Conservation (phyloP, 2,329 filamentous ascomycete species). For the Aspergillaceae sp. region DNA sequence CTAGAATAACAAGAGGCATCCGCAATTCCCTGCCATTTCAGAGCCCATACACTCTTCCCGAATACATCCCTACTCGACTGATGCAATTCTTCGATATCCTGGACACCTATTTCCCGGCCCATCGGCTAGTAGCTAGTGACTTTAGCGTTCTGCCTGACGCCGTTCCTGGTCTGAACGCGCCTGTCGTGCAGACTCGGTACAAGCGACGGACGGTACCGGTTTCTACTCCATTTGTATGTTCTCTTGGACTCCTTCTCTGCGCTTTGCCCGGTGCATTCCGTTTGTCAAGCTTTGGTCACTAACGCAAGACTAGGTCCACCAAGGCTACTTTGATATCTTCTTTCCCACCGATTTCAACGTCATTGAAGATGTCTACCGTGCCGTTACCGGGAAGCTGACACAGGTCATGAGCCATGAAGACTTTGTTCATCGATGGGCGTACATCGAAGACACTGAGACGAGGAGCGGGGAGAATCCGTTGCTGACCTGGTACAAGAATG, state of each 20-base stretch:
- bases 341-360: constrained; percentile 94
- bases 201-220: constrained; percentile 81
- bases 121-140: constrained; percentile 81
- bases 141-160: constrained; percentile 81
- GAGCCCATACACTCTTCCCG: constrained; percentile 68
- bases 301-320: constrained; percentile 61
- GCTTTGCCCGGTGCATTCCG: background rate
- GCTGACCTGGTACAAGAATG: constrained; percentile 89
- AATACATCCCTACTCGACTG: constrained; percentile 88
- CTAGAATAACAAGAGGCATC: constrained; percentile 52
- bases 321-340: constrained; percentile 97
- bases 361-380: constrained; percentile 84
- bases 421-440: constrained; percentile 84
- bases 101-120: constrained; percentile 77
- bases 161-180: constrained; percentile 75
- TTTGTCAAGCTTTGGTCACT: no score
- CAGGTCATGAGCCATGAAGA: constrained; percentile 78
- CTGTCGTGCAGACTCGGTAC: constrained; percentile 93
- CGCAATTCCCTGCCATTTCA: constrained; percentile 59
- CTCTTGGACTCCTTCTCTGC: background rate
- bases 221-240: constrained; percentile 72
- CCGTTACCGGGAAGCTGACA: constrained; percentile 85
- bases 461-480: constrained; percentile 88
- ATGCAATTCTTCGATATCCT: constrained; percentile 97
- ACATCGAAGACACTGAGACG: constrained; percentile 80